A percentile compares a stretch with the other conserved stretches of the same genome.
phyloP scores from a whole-genome alignment of 164 flowering plant species.

The Chimonanthus praecox region DNA sequence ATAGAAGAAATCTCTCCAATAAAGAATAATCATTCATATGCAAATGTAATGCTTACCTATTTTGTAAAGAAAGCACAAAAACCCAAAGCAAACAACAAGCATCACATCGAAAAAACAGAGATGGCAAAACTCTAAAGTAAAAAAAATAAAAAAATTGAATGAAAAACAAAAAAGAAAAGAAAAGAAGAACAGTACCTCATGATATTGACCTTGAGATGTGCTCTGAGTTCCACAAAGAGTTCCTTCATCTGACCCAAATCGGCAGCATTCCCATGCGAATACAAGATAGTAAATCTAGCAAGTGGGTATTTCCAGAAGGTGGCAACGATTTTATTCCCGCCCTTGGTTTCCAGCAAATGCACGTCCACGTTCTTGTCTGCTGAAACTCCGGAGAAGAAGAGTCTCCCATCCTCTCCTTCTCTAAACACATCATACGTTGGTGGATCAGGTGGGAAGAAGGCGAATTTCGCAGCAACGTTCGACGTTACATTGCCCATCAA shows the following conservation, averaged over 20 bases:
- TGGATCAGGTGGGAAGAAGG: conserved; percentile 96
- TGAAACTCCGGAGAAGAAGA: conserved; percentile 54
- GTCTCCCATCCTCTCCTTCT: conserved; percentile 46
- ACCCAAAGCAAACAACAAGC: background rate
- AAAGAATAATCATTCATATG: background rate
- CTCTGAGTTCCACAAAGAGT: conserved; percentile 90
- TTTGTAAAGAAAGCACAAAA: background rate
- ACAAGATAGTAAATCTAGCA: conserved; percentile 73
- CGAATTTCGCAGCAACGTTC: conserved; percentile 78
- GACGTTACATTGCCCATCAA: conserved; percentile 89
- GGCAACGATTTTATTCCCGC: conserved; percentile 78
- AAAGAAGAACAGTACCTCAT: conserved; percentile 60
- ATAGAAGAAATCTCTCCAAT: background rate
- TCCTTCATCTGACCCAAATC: conserved; percentile 95
- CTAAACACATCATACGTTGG: conserved; percentile 75
- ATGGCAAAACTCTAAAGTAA: too few species aligned
- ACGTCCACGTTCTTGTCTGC: conserved; percentile 73
- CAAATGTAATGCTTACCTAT: background rate
- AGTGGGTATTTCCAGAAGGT: conserved; percentile 85
- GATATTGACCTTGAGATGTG: conserved; percentile 83
- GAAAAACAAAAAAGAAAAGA: background rate
- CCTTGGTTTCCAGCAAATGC: conserved; percentile 68
- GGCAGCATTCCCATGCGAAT: conserved; percentile 97
- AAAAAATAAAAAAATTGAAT: background rate
- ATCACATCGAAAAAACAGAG: background rate